Conservation (phyloP, 768 basidiomycete species). For the Suillus fuscotomentosus region DNA sequence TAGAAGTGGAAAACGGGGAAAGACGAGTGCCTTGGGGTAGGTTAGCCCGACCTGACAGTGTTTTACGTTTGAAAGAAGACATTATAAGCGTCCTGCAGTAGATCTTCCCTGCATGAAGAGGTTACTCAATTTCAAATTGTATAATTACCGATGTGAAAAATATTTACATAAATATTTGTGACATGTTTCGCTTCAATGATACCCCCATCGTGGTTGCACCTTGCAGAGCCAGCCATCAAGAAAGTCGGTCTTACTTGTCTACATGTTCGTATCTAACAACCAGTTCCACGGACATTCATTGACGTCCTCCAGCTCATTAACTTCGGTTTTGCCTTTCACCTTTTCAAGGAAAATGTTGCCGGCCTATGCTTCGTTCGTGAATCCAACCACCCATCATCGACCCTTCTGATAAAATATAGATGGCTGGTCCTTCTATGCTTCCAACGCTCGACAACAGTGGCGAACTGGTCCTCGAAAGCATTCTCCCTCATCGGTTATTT, state of each 20-base stretch:
- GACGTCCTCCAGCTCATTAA: slow-evolving; percentile 46
- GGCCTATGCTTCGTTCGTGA: slow-evolving; percentile 49
- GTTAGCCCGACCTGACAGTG: slow-evolving; percentile 41
- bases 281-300: slow-evolving; percentile 5
- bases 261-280: slow-evolving; percentile 20
- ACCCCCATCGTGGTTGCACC: slow-evolving; percentile 13
- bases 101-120: not conserved
- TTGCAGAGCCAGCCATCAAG: slow-evolving; percentile 14
- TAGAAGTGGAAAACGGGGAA: slow-evolving; percentile 56
- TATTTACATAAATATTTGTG: not conserved
- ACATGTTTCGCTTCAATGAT: slow-evolving; percentile 11
- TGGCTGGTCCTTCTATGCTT: slow-evolving; percentile 76
- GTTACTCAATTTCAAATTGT: not conserved
- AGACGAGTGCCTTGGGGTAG: slow-evolving; percentile 53
- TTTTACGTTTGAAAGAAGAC: slow-evolving; percentile 81
- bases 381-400: not conserved
- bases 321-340: slow-evolving; percentile 53
- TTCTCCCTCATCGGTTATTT: slow-evolving; percentile 50
- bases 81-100: slow-evolving; percentile 30
- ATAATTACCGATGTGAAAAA: too few species aligned
- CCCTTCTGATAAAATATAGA: slow-evolving; percentile 37
- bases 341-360: slow-evolving; percentile 62
- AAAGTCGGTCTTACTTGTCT: slow-evolving; percentile 23
- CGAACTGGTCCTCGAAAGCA: slow-evolving; percentile 65
- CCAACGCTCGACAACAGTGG: slow-evolving; percentile 63